Conservation (phyloP, 2,329 filamentous ascomycete species). For the Scedosporium boydii region DNA sequence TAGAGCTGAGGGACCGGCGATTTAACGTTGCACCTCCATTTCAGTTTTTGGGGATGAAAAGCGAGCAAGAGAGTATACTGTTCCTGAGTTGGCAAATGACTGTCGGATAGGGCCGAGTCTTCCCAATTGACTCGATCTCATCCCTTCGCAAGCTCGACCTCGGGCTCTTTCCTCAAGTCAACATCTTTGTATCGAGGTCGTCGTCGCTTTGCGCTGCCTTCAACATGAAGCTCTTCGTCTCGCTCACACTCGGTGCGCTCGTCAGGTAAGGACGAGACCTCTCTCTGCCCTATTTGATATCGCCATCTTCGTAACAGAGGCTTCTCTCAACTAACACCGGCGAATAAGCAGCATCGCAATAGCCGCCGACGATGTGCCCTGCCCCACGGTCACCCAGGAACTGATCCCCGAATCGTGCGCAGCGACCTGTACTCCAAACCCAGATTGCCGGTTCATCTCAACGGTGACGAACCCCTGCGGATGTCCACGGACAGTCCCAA, state of each 20-base stretch:
- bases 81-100: too few relatives aligned
- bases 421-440: neutral
- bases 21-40: neutral
- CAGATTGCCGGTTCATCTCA: slow-evolving; percentile 1
- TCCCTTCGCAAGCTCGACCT: too few relatives aligned
- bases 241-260: neutral
- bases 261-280: neutral
- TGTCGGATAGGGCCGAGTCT: too few relatives aligned
- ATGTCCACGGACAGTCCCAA: neutral
- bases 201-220: neutral
- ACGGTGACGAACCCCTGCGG: slow-evolving; percentile 4
- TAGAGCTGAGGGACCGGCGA: too few relatives aligned
- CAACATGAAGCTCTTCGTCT: neutral
- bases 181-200: too few relatives aligned
- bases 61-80: too few relatives aligned
- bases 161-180: too few relatives aligned
- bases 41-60: too few relatives aligned
- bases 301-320: neutral
- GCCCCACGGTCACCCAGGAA: neutral
- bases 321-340: neutral
- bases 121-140: too few relatives aligned
- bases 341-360: neutral
- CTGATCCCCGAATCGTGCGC: neutral
- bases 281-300: neutral
- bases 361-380: neutral